A percentile compares a stretch with the other conserved stretches of the same genome.
phyloP scores from a whole-genome alignment of 2,329 filamentous ascomycete genomes.

The Ophiostoma novo-ulmi region DNA sequence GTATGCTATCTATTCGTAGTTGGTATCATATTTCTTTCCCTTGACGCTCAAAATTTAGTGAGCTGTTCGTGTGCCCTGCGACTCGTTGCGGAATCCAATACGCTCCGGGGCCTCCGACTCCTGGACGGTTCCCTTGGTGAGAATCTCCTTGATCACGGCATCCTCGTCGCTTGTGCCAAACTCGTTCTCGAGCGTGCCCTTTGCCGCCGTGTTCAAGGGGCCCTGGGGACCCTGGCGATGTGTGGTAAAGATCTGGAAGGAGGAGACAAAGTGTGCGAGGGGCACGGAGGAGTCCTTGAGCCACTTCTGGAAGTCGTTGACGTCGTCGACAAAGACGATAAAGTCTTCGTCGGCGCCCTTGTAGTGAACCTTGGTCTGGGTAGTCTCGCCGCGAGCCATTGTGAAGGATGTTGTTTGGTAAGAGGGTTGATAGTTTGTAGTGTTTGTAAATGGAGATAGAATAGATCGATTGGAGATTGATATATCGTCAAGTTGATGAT shows the following conservation, averaged over 20 bases:
- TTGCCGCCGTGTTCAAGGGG: slow-evolving; percentile 68
- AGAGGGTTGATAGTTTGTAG: slow-evolving; percentile 14
- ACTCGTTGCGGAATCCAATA: slow-evolving; percentile 51
- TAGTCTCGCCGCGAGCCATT: slow-evolving; percentile 40
- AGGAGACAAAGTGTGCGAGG: slow-evolving; percentile 75
- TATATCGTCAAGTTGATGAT: not conserved
- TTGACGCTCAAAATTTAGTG: not conserved
- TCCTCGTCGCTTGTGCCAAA: slow-evolving; percentile 79
- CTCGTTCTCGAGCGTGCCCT: slow-evolving; percentile 71
- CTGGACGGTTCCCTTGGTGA: slow-evolving; percentile 69
- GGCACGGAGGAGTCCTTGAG: slow-evolving; percentile 71
- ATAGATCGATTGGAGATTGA: not conserved
- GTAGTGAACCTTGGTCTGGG: slow-evolving; percentile 75
- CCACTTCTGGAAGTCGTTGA: slow-evolving; percentile 71
- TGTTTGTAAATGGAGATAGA: slow-evolving; percentile 8
- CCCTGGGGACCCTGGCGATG: slow-evolving; percentile 87
- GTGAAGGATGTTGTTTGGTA: too few species aligned
- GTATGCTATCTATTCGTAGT: not conserved
- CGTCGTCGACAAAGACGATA: slow-evolving; percentile 55
- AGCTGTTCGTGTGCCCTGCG: slow-evolving; percentile 38
- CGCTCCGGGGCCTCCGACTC: slow-evolving; percentile 51
- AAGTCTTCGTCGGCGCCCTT: slow-evolving; percentile 63
- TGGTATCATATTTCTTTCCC: not conserved
- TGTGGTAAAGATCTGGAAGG: slow-evolving; percentile 85
- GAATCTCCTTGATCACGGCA: slow-evolving; percentile 73